Evolutionary conservation across 1,284 basidiomycete genomes (phyloP).

Genomic region (Ganoderma boninense): DNA sequence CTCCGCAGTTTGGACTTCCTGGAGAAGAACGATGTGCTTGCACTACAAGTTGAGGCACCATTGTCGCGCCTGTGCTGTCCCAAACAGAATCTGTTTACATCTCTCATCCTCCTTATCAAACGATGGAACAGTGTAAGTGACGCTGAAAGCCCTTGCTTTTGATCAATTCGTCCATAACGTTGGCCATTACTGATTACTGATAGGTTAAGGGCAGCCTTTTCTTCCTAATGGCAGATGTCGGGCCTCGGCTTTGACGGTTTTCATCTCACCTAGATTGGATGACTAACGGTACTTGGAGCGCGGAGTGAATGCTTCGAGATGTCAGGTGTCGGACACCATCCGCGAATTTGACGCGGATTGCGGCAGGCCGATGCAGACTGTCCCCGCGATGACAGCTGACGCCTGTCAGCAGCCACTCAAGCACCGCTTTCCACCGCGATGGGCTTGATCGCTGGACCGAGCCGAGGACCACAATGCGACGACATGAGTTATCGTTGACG

Average conservation of each 20-base stretch:
- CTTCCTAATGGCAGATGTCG: conserved; percentile 11
- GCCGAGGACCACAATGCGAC: neutral
- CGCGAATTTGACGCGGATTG: neutral
- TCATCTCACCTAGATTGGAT: conserved; percentile 11
- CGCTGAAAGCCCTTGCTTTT: conserved; percentile 17
- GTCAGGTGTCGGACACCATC: neutral
- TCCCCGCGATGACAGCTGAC: neutral
- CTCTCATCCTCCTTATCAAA: too few relatives aligned
- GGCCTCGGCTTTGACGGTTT: conserved; percentile 16
- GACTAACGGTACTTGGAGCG: conserved; percentile 20
- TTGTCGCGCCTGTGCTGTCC: neutral
- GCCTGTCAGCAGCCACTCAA: neutral
- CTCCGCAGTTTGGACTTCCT: neutral
- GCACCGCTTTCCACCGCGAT: neutral
- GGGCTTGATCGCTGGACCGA: neutral
- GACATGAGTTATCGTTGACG: neutral
- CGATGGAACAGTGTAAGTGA: neutral
- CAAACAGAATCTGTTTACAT: neutral
- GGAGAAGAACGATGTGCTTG: neutral
- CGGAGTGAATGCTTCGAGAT: conserved; percentile 14
- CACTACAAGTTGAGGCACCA: neutral
- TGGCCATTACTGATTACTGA: neutral
- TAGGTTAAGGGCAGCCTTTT: conserved; percentile 12
- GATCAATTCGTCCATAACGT: conserved; percentile 14
- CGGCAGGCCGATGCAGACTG: neutral